Base-by-base conservation (phyloP, 2,329 filamentous ascomycete species). In the Blastomyces emzantsi region DNA sequence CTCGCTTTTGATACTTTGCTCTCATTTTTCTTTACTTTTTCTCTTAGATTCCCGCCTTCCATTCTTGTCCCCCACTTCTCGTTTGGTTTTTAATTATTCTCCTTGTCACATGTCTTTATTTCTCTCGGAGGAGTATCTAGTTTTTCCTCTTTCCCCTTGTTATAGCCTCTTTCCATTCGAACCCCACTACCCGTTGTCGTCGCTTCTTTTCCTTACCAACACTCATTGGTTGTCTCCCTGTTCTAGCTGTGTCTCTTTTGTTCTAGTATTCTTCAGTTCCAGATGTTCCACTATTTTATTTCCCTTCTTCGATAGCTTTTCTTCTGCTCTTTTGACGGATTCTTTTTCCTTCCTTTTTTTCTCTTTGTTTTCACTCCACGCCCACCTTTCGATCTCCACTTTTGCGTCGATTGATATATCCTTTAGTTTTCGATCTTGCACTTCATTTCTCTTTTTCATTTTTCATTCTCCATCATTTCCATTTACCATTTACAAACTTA, bases 1-100 rank as follows among this genome's bases (percentile, higher is more conserved):
- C 59, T 61, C 41, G 33, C 19, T 49, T 45, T 28, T 33, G 28
- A 43, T 13, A 49, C 58, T 61, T 58, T 22, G 13, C 22, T 54
- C 43, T 9, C 33, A 36, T 60, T 61, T 51, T 54, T 56, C 51
- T 59, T 62, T 63, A 22, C 36, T 57, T 45, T 60, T 62, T 11
- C 62, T 8, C 54, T 30, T 62, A 41, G 41, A 47, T 49, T 57
- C 43, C 9, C 8, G 30, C 45, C 45, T 60, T 58, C 36, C 49
- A 61, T 58, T 61, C 28, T 62, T 33, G 17, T 52, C 39, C 54
- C 43, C 58, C 59, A 9, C 28, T 64, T 64, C 25, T 61, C 41
- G 13, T 36, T 36, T 45, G 36, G 8, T 11, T 43, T 45, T 56
- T 51, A 39, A 25, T 49, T 41, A 36, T 3, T 39, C 30, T 51